A percentile compares a stretch with the other conserved stretches of the same genome.
Conservation (phyloP, 306 rosid species). For the Pterocarpus santalinus region DNA sequence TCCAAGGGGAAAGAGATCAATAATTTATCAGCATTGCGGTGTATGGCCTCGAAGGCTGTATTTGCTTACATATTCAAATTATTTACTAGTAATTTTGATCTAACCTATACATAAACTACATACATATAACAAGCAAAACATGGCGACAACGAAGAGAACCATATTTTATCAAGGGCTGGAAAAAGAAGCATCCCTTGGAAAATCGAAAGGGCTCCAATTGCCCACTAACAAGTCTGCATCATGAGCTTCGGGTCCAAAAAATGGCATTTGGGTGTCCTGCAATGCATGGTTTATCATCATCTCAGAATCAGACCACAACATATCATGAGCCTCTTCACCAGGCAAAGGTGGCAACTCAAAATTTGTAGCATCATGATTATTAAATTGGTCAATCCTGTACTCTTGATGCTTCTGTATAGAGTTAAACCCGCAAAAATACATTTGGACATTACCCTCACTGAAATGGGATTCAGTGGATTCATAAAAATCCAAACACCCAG, state of each 20-base stretch:
- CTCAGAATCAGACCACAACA: slow-evolving; percentile 62
- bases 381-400: slow-evolving; percentile 45
- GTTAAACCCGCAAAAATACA: slow-evolving; percentile 53
- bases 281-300: slow-evolving; percentile 61
- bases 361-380: slow-evolving; percentile 41
- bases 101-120: slow-evolving; percentile 51
- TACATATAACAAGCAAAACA: slow-evolving; percentile 3
- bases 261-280: slow-evolving; percentile 53
- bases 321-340: slow-evolving; percentile 57
- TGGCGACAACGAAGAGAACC: slow-evolving; percentile 42
- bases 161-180: slow-evolving; percentile 51
- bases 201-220: slow-evolving; percentile 82
- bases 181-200: slow-evolving; percentile 66
- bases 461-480: slow-evolving; percentile 41
- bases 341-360: slow-evolving; percentile 78
- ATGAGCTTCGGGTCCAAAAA: slow-evolving; percentile 57
- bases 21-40: too few species aligned
- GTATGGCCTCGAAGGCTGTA: too few species aligned
- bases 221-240: slow-evolving; percentile 62
- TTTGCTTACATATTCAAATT: too few species aligned
- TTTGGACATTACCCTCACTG: slow-evolving; percentile 17
- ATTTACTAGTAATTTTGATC: not conserved
- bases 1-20: too few species aligned
- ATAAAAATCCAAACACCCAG: slow-evolving; percentile 52
- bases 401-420: slow-evolving; percentile 46